Evolutionary conservation across 2,329 filamentous ascomycete species (phyloP).

Genomic region (Fusarium verticillioides): DNA sequence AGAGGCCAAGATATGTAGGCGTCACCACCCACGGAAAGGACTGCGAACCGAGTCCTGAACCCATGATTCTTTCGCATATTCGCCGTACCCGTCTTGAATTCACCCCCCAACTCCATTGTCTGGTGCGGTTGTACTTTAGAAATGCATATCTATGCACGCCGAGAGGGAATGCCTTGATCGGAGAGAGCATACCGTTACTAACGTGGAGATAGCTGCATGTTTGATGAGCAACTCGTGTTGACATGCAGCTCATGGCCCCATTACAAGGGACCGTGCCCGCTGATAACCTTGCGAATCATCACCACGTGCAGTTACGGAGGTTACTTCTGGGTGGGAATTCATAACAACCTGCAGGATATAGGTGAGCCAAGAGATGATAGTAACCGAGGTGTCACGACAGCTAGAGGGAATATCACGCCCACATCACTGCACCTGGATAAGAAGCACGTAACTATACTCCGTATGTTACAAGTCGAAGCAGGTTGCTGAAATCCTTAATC

Average conservation of each 20-base stretch:
- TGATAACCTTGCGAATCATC: slow-evolving; percentile 24
- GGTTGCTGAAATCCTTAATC: not conserved
- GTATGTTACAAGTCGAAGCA: slow-evolving; percentile 3
- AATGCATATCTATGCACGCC: slow-evolving; percentile 17
- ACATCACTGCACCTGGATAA: not conserved
- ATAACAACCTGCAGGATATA: slow-evolving; percentile 15
- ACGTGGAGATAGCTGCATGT: slow-evolving; percentile 34
- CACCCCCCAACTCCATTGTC: not conserved
- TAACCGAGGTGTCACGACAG: slow-evolving; percentile 9
- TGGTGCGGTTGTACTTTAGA: slow-evolving; percentile 17
- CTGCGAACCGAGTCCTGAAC: not conserved
- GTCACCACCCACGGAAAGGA: slow-evolving; percentile 9
- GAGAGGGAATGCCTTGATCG: slow-evolving; percentile 11
- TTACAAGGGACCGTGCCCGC: slow-evolving; percentile 20
- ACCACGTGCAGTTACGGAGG: slow-evolving; percentile 26
- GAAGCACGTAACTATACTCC: not conserved
- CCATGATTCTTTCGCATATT: not conserved
- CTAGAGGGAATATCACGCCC: not conserved
- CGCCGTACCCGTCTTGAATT: slow-evolving; percentile 1
- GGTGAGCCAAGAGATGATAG: slow-evolving; percentile 17
- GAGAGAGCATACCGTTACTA: slow-evolving; percentile 11
- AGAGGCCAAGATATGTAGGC: slow-evolving; percentile 3
- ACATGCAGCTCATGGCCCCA: slow-evolving; percentile 34
- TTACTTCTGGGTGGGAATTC: slow-evolving; percentile 10
- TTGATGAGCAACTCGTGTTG: slow-evolving; percentile 33